Evolutionary conservation across 306 rosid species (phyloP), one percentile per base, ranked within the genome.

Genomic region (Casuarina cunninghamiana): DNA sequence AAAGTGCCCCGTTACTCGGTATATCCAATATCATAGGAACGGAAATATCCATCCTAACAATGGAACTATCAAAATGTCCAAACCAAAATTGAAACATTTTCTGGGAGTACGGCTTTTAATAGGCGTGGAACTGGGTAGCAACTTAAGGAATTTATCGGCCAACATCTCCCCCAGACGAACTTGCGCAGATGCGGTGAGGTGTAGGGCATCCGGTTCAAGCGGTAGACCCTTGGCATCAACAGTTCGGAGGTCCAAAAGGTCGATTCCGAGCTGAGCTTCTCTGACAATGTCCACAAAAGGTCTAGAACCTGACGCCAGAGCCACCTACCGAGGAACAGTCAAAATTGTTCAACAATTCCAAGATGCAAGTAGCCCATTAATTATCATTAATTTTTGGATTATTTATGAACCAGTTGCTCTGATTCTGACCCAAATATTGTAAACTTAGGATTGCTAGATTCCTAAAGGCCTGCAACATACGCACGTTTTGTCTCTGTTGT

Each of bases 221-320:
- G 84, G 37, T 17, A 82, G 69, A 3, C 80, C 86, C 73, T 58
- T 73, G 49, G 88, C 85, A 41, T 87, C 91, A 5, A 84, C 82
- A 0, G 85, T 87, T 60, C 73, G 53, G 49, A 87, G 48, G 58
- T 87, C 83, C 32, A 61, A 53, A 5, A 85, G 60, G 32, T 87
- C 72, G 1, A 78, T 53, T 68, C 87, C 85, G 3, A 87, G 45
- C 78, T 87, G 91, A 42, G 80, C 88, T 78, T 77, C 80, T 80
- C 91, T 80, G 1, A 87, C 76, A 5, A 43, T 71, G 41, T 87
- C 83, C 32, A 60, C 55, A 53, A 42, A 85, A 37, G 26, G 42
- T 39, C 83, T 13, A 10, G 51, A 60, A 16, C 85, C 87, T 2
- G 91, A 78, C 13, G 85, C 87, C 5, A 87, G 50, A 5, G 85